phyloP scores from a whole-genome alignment of 495 filamentous ascomycete genomes.

The Cladorrhinum samala region DNA sequence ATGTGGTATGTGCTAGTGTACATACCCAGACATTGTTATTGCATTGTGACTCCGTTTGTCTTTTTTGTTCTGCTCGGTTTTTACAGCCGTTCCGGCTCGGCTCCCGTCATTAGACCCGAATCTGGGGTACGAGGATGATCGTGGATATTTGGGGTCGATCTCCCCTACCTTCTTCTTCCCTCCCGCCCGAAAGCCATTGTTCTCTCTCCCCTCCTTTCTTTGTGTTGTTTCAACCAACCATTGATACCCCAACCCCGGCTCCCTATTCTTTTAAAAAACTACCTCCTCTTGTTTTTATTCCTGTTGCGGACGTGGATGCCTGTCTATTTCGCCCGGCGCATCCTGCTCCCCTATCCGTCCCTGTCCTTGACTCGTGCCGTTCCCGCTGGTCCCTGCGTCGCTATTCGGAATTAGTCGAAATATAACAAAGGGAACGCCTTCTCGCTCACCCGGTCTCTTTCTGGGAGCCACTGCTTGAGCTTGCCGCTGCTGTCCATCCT shows the following conservation, averaged over 20 bases:
- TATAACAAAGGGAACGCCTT: neutral
- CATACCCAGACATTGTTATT: too few species aligned
- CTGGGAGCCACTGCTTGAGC: neutral
- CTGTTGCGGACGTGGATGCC: constrained; percentile 5
- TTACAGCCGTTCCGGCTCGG: constrained; percentile 18
- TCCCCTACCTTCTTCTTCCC: neutral
- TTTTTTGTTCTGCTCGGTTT: constrained; percentile 1
- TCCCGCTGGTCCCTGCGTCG: neutral
- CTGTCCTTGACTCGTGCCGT: constrained; percentile 3
- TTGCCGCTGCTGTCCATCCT: neutral
- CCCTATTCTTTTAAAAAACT: neutral
- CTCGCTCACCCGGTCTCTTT: neutral
- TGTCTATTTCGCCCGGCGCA: neutral
- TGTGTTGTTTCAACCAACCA: neutral
- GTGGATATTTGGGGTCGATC: constrained; percentile 11
- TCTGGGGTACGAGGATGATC: neutral
- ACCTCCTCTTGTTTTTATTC: neutral
- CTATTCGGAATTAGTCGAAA: neutral
- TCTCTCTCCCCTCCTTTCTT: constrained; percentile 1
- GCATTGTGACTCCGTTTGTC: neutral
- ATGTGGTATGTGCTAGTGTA: neutral
- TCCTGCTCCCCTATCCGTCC: constrained; percentile 6
- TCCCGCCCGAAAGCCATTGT: neutral
- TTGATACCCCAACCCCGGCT: neutral
- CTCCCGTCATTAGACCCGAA: constrained; percentile 14